Evolutionary conservation across 352 stramenopile genomes (phyloP), one percentile per base, ranked within the genome.

Genomic region (Phytophthora europaea): DNA sequence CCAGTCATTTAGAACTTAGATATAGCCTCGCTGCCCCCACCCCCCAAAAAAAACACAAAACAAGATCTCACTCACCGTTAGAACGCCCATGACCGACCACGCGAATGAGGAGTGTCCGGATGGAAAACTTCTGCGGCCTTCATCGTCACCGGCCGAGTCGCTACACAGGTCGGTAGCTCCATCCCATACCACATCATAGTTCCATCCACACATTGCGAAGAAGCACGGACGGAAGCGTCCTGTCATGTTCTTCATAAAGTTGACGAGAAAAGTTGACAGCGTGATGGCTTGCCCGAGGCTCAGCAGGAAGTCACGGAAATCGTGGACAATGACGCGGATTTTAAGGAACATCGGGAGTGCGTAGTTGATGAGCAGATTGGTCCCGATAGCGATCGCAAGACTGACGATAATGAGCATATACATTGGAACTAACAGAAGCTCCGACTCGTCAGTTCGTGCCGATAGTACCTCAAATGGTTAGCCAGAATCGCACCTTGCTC

Each of bases 171-270:
- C 87, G 10, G 71, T 79, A 34, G 79, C 65, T 58, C 88, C 86
- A 68, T 94, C 86, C 88, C 88, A 94, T 22, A 91, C 72, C 20
- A 88, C 67, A 55, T 80, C 67, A 55, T 79, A 84, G 56, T 93
- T 72, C 88, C 88, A 94, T 43, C 80, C 79, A 56, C 88, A 94
- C 83, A 94, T 92, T 55, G 89, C 80, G 68, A 90, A 91, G 67
- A 93, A 94, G 66, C 82, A 87, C 36, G 88, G 88, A 13, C 88
- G 84, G 58, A 94, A 93, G 26, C 88, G 82, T 1, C 86, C 88
- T 1, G 84, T 79, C 61, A 88, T 80, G 63, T 85, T 83, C 70
- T 94, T 94, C 38, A 81, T 81, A 56, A 94, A 90, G 56, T 94
- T 86, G 20, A 86, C 91, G 13, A 93, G 68, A 33, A 93, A 67